Conservation (phyloP, 257 asterid genomes). For the Osmanthus fragrans region DNA sequence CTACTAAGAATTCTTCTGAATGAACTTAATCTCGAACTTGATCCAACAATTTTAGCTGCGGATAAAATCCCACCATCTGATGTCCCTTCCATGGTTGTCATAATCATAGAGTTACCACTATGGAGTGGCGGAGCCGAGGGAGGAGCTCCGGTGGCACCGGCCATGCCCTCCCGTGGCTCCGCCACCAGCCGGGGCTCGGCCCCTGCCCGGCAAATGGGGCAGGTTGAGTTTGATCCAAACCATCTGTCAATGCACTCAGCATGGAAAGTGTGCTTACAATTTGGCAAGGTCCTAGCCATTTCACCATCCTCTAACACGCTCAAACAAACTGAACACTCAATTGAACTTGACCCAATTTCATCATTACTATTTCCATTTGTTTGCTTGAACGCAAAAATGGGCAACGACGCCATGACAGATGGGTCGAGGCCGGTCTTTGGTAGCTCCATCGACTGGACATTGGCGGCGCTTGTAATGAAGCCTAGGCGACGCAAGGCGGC, state of each 20-base stretch:
- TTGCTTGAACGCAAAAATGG: slow-evolving; percentile 41
- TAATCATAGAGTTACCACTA: not conserved
- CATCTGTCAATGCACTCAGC: slow-evolving; percentile 74
- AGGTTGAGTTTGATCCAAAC: slow-evolving; percentile 63
- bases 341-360: slow-evolving; percentile 1
- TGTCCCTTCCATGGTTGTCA: slow-evolving; percentile 22
- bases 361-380: not conserved
- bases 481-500: slow-evolving; percentile 40
- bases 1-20: slow-evolving; percentile 64
- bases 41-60: slow-evolving; percentile 34
- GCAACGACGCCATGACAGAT: slow-evolving; percentile 48
- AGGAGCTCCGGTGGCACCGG: not conserved
- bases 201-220: slow-evolving; percentile 76
- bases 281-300: slow-evolving; percentile 56
- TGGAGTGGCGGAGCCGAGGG: slow-evolving; percentile 49
- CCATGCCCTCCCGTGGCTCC: slow-evolving; percentile 58
- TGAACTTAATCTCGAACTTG: slow-evolving; percentile 70
- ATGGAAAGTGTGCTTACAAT: slow-evolving; percentile 79
- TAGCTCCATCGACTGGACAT: slow-evolving; percentile 31
- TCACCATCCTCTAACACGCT: slow-evolving; percentile 66
- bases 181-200: slow-evolving; percentile 59
- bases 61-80: slow-evolving; percentile 16
- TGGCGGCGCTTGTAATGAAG: slow-evolving; percentile 32
- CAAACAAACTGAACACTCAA: slow-evolving; percentile 78
- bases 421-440: slow-evolving; percentile 64